These are phyloP conservation scores for Hypholoma sublateritium DNA, from an alignment of 768 basidiomycete genomes.

Conservation along the genomic window DNA sequence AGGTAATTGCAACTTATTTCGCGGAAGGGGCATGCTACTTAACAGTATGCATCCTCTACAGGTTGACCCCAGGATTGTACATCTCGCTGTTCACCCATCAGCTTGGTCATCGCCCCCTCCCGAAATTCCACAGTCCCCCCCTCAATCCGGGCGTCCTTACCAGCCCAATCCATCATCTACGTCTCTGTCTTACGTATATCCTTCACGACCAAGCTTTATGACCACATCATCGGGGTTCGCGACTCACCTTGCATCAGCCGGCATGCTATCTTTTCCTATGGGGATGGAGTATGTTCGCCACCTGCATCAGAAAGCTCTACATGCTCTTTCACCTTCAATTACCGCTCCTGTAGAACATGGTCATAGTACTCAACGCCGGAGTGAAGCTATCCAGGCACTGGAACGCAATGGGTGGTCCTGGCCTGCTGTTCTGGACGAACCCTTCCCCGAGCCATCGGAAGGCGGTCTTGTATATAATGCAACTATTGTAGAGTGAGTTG, in stretches of 20 bases:
- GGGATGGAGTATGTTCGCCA: slow-evolving; percentile 35
- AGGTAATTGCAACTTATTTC: slow-evolving; percentile 39
- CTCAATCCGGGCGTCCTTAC: neutral
- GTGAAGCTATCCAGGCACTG: slow-evolving; percentile 31
- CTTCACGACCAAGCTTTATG: neutral
- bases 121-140: slow-evolving; percentile 21
- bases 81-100: slow-evolving; percentile 79
- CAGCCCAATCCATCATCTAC: neutral
- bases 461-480: slow-evolving; percentile 44
- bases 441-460: slow-evolving; percentile 38
- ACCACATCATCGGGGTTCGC: neutral
- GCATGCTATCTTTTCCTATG: slow-evolving; percentile 13
- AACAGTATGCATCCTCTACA: slow-evolving; percentile 24
- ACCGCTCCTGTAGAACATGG: slow-evolving; percentile 11
- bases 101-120: slow-evolving; percentile 67
- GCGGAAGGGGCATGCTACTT: neutral
- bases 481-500: slow-evolving; percentile 38
- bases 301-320: slow-evolving; percentile 45
- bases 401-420: slow-evolving; percentile 45
- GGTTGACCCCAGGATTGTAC: slow-evolving; percentile 63
- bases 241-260: neutral
- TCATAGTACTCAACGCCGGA: slow-evolving; percentile 17
- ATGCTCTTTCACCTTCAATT: slow-evolving; percentile 27
- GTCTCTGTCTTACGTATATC: neutral
- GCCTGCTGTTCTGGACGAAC: slow-evolving; percentile 49